phyloP scores from a whole-genome alignment of 805 yeast genomes.

The Starmerella potacharoeniae region DNA sequence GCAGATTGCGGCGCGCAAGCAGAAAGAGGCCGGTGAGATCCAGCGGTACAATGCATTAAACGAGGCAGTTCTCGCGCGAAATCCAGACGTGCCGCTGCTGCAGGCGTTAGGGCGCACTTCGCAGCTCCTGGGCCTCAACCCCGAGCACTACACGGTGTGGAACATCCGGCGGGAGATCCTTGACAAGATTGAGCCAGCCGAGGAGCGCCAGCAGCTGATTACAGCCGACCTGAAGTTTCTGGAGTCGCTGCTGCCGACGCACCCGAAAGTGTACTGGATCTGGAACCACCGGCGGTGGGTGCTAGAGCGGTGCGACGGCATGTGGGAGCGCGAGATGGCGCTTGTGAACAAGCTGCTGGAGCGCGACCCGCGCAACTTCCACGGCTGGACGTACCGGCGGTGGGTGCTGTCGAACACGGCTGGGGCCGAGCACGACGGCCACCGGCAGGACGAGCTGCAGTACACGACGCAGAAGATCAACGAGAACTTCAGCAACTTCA shows the following conservation, averaged over 20 bases:
- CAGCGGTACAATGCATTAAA: conserved; percentile 41
- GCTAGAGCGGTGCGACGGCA: conserved; percentile 36
- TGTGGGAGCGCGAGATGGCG: conserved; percentile 60
- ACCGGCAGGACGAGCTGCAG: conserved; percentile 41
- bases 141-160: conserved; percentile 86
- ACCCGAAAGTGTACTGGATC: conserved; percentile 91
- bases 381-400: conserved; percentile 92
- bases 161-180: conserved; percentile 73
- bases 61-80: conserved; percentile 29
- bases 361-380: conserved; percentile 74
- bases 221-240: conserved; percentile 52
- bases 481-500: conserved; percentile 76
- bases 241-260: conserved; percentile 44
- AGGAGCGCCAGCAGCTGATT: conserved; percentile 25
- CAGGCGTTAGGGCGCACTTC: conserved; percentile 45
- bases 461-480: conserved; percentile 73
- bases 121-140: conserved; percentile 50
- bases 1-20: conserved; percentile 39
- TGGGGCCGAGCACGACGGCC: not conserved
- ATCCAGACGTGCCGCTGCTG: conserved; percentile 26
- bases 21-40: conserved; percentile 53
- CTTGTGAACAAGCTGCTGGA: conserved; percentile 58
- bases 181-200: conserved; percentile 21
- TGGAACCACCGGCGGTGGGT: conserved; percentile 93
- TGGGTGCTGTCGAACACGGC: conserved; percentile 37